Percentiles rank a stretch among this genome's conserved stretches.
Evolutionary conservation across 2,329 filamentous ascomycete genomes (phyloP).

Genomic region (Xylaria digitata): DNA sequence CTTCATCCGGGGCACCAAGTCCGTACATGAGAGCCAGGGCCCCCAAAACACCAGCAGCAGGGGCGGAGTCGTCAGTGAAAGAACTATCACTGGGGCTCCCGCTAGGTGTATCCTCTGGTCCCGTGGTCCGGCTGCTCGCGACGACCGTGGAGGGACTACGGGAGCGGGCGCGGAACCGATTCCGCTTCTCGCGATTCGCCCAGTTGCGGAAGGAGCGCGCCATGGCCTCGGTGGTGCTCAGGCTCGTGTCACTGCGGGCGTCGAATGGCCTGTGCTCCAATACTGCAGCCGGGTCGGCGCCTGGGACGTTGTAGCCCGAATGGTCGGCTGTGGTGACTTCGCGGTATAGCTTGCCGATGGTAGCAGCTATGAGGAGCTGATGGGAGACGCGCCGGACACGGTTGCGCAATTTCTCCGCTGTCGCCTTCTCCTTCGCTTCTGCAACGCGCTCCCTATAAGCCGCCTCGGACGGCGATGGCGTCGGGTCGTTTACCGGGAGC

Average conservation of each 20-base stretch:
- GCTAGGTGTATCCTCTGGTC: conserved; percentile 19
- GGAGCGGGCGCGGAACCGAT: conserved; percentile 19
- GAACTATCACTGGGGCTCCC: conserved; percentile 17
- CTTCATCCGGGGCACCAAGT: not conserved
- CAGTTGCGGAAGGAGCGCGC: conserved; percentile 38
- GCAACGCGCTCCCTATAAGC: conserved; percentile 11
- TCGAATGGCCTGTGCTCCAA: conserved; percentile 31
- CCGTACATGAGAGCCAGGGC: conserved; percentile 9
- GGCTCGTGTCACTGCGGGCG: conserved; percentile 26
- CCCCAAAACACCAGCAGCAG: not conserved
- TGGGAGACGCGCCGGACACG: conserved; percentile 37
- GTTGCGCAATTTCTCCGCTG: conserved; percentile 24
- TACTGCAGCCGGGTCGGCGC: conserved; percentile 21
- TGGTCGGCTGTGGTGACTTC: conserved; percentile 33
- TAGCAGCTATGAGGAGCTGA: conserved; percentile 42
- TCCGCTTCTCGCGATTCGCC: conserved; percentile 24
- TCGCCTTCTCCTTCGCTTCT: not conserved
- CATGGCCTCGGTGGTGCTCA: conserved; percentile 35
- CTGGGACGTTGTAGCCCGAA: conserved; percentile 24
- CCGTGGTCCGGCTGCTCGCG: conserved; percentile 11
- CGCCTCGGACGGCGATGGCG: conserved; percentile 29
- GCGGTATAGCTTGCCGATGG: conserved; percentile 39
- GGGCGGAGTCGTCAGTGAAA: conserved; percentile 10
- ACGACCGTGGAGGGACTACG: not conserved
- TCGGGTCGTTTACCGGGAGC: conserved; percentile 21